Base-by-base conservation (phyloP, 2,329 filamentous ascomycete genomes). In the Hypocreales sp. region DNA sequence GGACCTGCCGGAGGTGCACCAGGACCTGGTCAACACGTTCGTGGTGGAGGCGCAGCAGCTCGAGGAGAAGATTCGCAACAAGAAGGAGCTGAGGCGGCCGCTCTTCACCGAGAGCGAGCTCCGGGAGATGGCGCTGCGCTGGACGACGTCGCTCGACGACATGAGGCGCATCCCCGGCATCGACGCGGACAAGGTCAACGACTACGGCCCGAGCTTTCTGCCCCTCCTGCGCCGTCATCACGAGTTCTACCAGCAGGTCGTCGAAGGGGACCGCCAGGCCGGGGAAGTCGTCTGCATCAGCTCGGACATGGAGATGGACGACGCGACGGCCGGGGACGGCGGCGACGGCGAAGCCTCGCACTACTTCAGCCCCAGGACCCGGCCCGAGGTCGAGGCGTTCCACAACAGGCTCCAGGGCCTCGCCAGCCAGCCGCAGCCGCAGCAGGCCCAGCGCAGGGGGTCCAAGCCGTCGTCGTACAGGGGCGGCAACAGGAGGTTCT, bases 101-200 rank as follows among this genome's bases (percentile, higher is more conserved):
- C 56, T 76, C 1, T 90, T 90, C 44, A 73, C 71, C 0, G 75
- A 83, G 33, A 61, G 60, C 14, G 62, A 81, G 10, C 63, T 84
- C 27, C 69, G 74, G 20, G 67, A 77, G 38, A 86, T 90, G 77
- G 75, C 69, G 9, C 69, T 83, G 26, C 51, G 60, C 19, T 78
- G 79, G 60, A 79, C 79, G 1, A 60, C 56, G 7, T 69, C 60
- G 7, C 41, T 70, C 8, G 62, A 67, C 11, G 56, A 71, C 31
- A 79, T 90, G 71, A 55, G 52, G 18, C 48, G 50, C 7, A 78
- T 87, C 26, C 61, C 62, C 0, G 67, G 64, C 8, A 75, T 86
- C 31, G 64, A 76, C 29, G 36, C 46, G 2, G 67, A 72, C 15
- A 76, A 72, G 42, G 74, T 83, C 15, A 45, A 59, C 24, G 55